Evolutionary conservation across 1,139 yeast genomes (phyloP), one percentile per base, ranked within the genome.

Genomic region (Suhomyces anneliseae): DNA sequence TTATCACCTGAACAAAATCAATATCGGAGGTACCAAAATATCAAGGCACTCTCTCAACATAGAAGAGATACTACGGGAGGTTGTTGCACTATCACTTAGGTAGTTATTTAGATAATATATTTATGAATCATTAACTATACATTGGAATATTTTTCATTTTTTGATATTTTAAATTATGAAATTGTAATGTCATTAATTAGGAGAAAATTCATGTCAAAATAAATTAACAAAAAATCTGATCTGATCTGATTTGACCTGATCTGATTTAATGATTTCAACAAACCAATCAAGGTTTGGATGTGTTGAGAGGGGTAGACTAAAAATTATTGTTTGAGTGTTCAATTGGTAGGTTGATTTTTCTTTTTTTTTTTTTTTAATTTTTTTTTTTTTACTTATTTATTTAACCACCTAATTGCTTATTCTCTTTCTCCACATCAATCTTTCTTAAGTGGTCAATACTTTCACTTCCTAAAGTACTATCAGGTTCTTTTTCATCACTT

Each of bases 401-500:
- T 24, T 47, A 69, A 38, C 75, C 74, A n/a, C 79, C 80, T 36
- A 60, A 58, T 53, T 72, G 78, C 10, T 19, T 26, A 7, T 54
- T 54, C 4, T 60, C 68, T 49, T 71, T 80, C 39, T 60, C 43
- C n/a, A 79, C 61, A 47, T 70, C 64, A 35, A 79, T 72, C 34
- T 52, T 49, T 42, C 71, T 62, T 54, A 77, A 62, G 56, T 76
- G 78, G 10, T 71, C 73, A 27, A 66, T 52, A 29, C 67, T 62
- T 47, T 76, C 75, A 15, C 64, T 62, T 3, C 70, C 72, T 51
- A 72, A 63, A 2, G 78, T 74, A 15, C 49, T 43, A 41, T 64
- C 81, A 11, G 59, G 69, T 45, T 73, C 82, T 54, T 70, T 56
- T 51, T 82, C 87, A 53, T 85, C 93, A 8, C 71, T 82, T 2